These are phyloP conservation scores for Sarocladium strictum DNA, from an alignment of 2,329 filamentous ascomycete species.

Conservation along the genomic window DNA sequence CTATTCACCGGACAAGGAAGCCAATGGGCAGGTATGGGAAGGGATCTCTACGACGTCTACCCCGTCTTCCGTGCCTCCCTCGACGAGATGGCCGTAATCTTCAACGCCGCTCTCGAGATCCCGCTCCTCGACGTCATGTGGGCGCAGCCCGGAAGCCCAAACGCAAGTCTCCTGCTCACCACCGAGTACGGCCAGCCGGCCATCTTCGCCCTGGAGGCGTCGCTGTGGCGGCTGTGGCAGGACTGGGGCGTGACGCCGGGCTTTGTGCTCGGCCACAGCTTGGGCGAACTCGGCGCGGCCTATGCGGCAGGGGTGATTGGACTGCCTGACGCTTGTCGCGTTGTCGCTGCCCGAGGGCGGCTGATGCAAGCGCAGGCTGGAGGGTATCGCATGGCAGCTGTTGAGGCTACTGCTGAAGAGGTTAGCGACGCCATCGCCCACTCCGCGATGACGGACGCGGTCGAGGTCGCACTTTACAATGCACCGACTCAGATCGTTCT, in stretches of 20 bases:
- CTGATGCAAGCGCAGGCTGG: constrained; percentile 41
- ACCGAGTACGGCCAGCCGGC: constrained; percentile 27
- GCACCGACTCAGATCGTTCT: constrained; percentile 68
- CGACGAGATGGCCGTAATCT: constrained; percentile 14
- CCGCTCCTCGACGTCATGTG: constrained; percentile 22
- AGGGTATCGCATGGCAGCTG: constrained; percentile 21
- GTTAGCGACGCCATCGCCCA: constrained; percentile 31
- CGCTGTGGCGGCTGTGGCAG: constrained; percentile 24
- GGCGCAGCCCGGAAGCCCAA: constrained; percentile 17
- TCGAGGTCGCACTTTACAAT: constrained; percentile 65
- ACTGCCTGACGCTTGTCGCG: constrained; percentile 23
- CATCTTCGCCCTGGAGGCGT: constrained; percentile 26
- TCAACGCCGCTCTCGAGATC: constrained; percentile 17
- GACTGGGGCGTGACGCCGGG: constrained; percentile 23
- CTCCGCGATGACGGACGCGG: constrained; percentile 21
- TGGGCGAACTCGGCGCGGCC: constrained; percentile 22
- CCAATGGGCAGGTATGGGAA: constrained; percentile 25
- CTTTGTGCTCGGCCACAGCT: constrained; percentile 19
- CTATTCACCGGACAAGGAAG: constrained; percentile 31
- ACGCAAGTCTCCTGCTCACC: constrained; percentile 18
- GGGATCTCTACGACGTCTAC: constrained; percentile 18
- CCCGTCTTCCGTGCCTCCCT: constrained; percentile 22
- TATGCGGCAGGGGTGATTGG: constrained; percentile 25
- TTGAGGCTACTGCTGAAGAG: constrained; percentile 27
- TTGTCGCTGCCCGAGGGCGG: constrained; percentile 25